Percentiles rank a stretch among this genome's conserved stretches.
Conservation (phyloP, 2,329 filamentous ascomycete species). For the Aaosphaeria pasadenensis region DNA sequence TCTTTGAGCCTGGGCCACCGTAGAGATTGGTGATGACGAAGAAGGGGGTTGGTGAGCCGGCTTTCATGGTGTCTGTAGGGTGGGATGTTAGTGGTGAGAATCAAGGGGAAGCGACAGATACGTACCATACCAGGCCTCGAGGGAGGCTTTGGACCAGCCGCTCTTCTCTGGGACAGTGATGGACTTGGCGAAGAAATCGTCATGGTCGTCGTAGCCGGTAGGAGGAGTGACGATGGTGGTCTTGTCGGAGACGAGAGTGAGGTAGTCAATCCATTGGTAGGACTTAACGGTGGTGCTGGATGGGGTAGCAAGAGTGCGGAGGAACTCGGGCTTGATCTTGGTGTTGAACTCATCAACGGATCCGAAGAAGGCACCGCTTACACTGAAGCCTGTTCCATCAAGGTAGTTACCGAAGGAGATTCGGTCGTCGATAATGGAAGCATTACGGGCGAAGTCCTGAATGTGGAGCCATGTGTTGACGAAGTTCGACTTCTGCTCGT, state of each 20-base stretch:
- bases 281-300: conserved; percentile 17
- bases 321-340: conserved; percentile 38
- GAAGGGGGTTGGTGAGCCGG: conserved; percentile 18
- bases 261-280: conserved; percentile 36
- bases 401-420: conserved; percentile 43
- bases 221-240: conserved; percentile 23
- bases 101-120: background rate
- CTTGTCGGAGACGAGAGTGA: conserved; percentile 41
- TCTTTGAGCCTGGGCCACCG: conserved; percentile 34
- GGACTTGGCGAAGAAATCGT: conserved; percentile 41
- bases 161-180: conserved; percentile 37
- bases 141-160: conserved; percentile 23
- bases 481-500: conserved; percentile 22
- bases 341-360: conserved; percentile 34
- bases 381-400: conserved; percentile 32
- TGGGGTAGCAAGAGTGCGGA: conserved; percentile 33
- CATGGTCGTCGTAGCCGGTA: conserved; percentile 36
- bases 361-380: conserved; percentile 43
- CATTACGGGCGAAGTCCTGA: conserved; percentile 40
- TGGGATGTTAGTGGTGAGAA: background rate
- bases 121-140: conserved; percentile 16
- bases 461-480: conserved; percentile 40
- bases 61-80: conserved; percentile 24
- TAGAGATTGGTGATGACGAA: conserved; percentile 40
- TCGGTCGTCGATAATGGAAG: conserved; percentile 39